Percentiles rank a stretch among this genome's conserved stretches.
These are phyloP conservation scores for Phialophora chinensis DNA, from an alignment of 2,329 filamentous ascomycete species.

Conservation along the genomic window DNA sequence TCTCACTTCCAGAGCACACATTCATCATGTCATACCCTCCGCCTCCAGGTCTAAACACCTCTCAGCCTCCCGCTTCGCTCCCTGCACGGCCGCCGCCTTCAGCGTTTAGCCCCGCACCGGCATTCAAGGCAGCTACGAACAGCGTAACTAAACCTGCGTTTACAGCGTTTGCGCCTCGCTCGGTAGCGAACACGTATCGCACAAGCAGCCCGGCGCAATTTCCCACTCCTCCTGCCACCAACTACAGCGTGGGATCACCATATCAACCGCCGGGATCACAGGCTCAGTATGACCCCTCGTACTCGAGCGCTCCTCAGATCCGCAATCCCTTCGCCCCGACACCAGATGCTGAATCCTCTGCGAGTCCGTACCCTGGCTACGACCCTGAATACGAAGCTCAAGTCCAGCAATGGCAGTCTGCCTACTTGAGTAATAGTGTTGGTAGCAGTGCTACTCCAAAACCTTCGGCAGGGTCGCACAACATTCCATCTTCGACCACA, in stretches of 20 bases:
- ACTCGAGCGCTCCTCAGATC: slow-evolving; percentile 62
- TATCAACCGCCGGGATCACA: slow-evolving; percentile 47
- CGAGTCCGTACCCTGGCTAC: slow-evolving; percentile 43
- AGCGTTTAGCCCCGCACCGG: slow-evolving; percentile 46
- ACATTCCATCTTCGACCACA: slow-evolving; percentile 42
- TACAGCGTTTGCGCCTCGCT: slow-evolving; percentile 65
- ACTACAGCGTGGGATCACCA: slow-evolving; percentile 40
- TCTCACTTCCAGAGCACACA: slow-evolving; percentile 45
- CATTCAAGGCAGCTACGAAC: slow-evolving; percentile 56
- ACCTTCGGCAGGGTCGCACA: slow-evolving; percentile 42
- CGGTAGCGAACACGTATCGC: slow-evolving; percentile 55
- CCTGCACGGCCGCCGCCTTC: slow-evolving; percentile 77
- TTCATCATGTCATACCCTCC: slow-evolving; percentile 82
- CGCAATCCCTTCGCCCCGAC: slow-evolving; percentile 73
- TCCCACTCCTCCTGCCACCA: slow-evolving; percentile 45
- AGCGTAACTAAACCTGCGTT: slow-evolving; percentile 52
- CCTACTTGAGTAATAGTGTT: slow-evolving; percentile 73
- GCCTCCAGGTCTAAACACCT: slow-evolving; percentile 72
- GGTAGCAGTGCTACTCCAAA: slow-evolving; percentile 37
- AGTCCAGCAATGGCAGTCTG: slow-evolving; percentile 93
- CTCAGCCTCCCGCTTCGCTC: slow-evolving; percentile 64
- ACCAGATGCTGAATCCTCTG: slow-evolving; percentile 61
- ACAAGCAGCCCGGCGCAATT: slow-evolving; percentile 46
- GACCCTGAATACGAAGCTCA: slow-evolving; percentile 87
- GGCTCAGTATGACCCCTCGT: slow-evolving; percentile 52